phyloP scores from a whole-genome alignment of 495 filamentous ascomycete species.

The Penicillium nucicola region DNA sequence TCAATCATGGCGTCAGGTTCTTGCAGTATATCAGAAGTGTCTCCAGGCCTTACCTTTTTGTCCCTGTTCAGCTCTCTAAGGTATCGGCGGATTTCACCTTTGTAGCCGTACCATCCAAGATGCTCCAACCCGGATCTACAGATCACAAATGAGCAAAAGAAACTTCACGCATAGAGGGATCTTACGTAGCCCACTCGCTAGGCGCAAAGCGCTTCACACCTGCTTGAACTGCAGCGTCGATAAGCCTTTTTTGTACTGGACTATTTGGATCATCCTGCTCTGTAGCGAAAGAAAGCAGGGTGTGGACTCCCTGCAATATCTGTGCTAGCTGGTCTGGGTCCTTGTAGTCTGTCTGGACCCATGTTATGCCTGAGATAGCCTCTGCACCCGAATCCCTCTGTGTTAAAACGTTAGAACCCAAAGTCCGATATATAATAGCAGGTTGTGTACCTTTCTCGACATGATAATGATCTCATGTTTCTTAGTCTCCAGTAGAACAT shows the following conservation, averaged over 20 bases:
- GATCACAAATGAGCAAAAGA: neutral
- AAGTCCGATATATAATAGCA: too few relatives aligned
- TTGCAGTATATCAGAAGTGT: neutral
- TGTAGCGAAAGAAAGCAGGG: conserved; percentile 52
- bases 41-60: conserved; percentile 32
- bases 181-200: conserved; percentile 28
- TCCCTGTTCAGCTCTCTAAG: conserved; percentile 50
- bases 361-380: conserved; percentile 22
- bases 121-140: conserved; percentile 16
- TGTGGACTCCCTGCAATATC: conserved; percentile 47
- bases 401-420: too few relatives aligned
- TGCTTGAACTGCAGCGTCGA: conserved; percentile 58
- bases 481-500: conserved; percentile 44
- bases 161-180: neutral
- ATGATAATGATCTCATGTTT: conserved; percentile 53
- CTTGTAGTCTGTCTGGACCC: conserved; percentile 44
- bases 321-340: conserved; percentile 31
- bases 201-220: conserved; percentile 59
- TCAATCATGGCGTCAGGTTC: conserved; percentile 1
- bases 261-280: conserved; percentile 31
- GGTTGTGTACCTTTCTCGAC: conserved; percentile 46
- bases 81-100: conserved; percentile 45
- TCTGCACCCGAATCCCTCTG: too few relatives aligned
- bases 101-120: conserved; percentile 48
- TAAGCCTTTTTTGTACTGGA: conserved; percentile 44